Evolutionary conservation across 345 rosid species (phyloP).

Genomic region (Noccaea caerulescens): DNA sequence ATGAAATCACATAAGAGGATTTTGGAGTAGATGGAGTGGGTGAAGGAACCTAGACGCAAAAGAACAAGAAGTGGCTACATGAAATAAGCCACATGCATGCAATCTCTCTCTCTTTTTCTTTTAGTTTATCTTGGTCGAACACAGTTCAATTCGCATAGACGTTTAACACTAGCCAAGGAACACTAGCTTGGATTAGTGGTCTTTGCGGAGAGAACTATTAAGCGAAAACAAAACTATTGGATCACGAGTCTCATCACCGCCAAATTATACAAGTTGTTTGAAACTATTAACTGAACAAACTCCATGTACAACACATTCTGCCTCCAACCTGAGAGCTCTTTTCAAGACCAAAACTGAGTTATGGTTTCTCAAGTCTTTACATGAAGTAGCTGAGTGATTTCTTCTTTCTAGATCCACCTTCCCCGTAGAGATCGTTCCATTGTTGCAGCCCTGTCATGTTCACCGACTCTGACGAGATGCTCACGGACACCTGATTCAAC

Average conservation of each 20-base stretch:
- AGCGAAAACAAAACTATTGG: background rate
- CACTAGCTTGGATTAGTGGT: no score
- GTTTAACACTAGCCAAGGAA: no score
- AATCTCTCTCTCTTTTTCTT: no score
- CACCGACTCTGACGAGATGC: constrained; percentile 83
- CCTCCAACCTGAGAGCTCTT: background rate
- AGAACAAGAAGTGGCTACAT: no score
- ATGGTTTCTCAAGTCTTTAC: constrained; percentile 45
- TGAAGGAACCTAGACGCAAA: no score
- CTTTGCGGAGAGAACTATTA: background rate
- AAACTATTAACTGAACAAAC: background rate
- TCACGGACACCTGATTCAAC: constrained; percentile 68
- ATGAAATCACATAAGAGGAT: no score
- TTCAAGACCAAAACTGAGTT: background rate
- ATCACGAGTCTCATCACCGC: background rate
- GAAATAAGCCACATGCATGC: no score
- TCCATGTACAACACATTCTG: constrained; percentile 13
- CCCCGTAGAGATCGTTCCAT: constrained; percentile 93
- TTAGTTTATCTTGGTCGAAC: no score
- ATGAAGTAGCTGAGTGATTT: constrained; percentile 80
- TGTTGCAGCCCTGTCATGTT: constrained; percentile 81
- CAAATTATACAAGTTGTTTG: background rate
- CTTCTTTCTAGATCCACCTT: constrained; percentile 87
- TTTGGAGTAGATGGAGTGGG: no score
- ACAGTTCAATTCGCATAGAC: no score